These are phyloP conservation scores for Orychophragmus violaceus DNA, from an alignment of 345 rosid genomes.

Conservation along the genomic window DNA sequence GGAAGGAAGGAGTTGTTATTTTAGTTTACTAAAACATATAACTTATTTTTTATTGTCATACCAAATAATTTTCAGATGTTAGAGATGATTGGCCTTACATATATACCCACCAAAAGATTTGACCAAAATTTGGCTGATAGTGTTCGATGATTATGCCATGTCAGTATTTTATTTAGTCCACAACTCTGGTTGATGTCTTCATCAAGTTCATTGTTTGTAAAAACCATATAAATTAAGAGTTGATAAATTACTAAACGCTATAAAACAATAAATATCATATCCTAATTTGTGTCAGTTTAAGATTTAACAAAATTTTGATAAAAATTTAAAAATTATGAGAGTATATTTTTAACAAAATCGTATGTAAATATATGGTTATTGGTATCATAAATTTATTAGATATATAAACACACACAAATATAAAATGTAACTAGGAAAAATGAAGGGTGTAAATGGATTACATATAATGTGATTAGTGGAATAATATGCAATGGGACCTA, in stretches of 20 bases:
- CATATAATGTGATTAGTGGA: too few species aligned
- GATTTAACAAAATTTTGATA: background rate
- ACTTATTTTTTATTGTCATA: slow-evolving; percentile 15
- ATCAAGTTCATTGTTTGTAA: background rate
- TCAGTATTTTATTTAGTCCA: slow-evolving; percentile 21
- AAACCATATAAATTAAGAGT: background rate
- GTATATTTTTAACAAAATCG: too few species aligned
- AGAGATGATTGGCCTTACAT: slow-evolving; percentile 35
- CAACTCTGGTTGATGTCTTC: slow-evolving; percentile 24
- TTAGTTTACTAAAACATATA: background rate
- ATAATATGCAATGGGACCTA: too few species aligned
- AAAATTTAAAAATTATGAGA: background rate
- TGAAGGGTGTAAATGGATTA: too few species aligned
- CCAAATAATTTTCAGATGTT: slow-evolving; percentile 30
- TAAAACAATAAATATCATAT: background rate
- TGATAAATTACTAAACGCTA: background rate
- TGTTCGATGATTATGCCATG: slow-evolving; percentile 18
- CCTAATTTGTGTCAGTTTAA: background rate
- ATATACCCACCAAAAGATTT: slow-evolving; percentile 34
- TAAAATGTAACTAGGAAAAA: too few species aligned
- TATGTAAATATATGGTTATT: too few species aligned
- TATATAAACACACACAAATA: too few species aligned
- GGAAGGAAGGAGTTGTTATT: slow-evolving; percentile 12
- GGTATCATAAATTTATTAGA: too few species aligned
- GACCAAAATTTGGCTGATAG: slow-evolving; percentile 30